phyloP scores from a whole-genome alignment of 1,139 yeast genomes.

The Hyphopichia fennica region DNA sequence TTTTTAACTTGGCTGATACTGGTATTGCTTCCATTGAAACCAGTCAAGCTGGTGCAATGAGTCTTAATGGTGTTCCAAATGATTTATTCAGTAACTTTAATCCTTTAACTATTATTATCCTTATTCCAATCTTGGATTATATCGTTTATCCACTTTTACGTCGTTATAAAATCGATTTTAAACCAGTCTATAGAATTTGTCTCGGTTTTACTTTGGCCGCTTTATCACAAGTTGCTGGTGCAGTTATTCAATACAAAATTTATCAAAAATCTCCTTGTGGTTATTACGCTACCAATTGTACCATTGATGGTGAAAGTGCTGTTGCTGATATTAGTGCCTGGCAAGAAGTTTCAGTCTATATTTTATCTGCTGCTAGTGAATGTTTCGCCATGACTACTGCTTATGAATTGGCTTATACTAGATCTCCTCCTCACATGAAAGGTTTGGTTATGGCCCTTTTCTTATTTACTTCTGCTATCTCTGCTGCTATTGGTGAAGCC shows the following conservation, averaged over 20 bases:
- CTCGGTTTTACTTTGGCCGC: conserved; percentile 39
- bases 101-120: conserved; percentile 62
- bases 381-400: conserved; percentile 70
- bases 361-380: conserved; percentile 63
- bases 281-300: conserved; percentile 46
- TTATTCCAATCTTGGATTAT: conserved; percentile 64
- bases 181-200: conserved; percentile 36
- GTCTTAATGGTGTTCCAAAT: conserved; percentile 67
- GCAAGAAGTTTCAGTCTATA: conserved; percentile 52
- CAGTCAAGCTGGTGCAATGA: conserved; percentile 68
- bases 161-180: conserved; percentile 39
- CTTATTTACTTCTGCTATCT: conserved; percentile 57
- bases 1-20: conserved; percentile 64
- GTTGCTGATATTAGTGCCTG: conserved; percentile 58
- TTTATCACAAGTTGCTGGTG: conserved; percentile 41
- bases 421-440: conserved; percentile 68
- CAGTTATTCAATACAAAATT: conserved; percentile 35
- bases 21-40: conserved; percentile 65
- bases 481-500: conserved; percentile 60
- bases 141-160: conserved; percentile 60
- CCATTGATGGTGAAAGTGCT: conserved; percentile 47
- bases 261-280: conserved; percentile 43
- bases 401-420: conserved; percentile 68
- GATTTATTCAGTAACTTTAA: conserved; percentile 69
- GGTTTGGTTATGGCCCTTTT: conserved; percentile 68